Evolutionary conservation across 2,329 filamentous ascomycete genomes (phyloP).

Genomic region (Tricladium varicosporioides): DNA sequence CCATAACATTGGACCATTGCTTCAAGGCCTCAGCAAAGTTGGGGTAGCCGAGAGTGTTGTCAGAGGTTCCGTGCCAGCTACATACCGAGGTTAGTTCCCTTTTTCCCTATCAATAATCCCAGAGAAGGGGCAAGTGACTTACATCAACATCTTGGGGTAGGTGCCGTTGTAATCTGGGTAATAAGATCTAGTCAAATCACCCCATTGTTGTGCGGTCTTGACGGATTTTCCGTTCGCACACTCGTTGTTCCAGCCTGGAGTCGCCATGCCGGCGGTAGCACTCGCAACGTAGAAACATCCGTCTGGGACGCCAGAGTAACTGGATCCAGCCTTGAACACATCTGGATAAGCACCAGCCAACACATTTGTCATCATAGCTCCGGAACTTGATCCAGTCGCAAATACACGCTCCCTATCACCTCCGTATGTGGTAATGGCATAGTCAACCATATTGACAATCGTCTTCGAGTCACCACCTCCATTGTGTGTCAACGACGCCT

Average conservation of each 20-base stretch:
- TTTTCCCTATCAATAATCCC: neutral
- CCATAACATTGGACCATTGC: conserved; percentile 47
- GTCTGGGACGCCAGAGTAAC: conserved; percentile 42
- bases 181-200: conserved; percentile 8
- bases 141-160: conserved; percentile 11
- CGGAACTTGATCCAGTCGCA: conserved; percentile 48
- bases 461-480: conserved; percentile 55
- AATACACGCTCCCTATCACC: conserved; percentile 52
- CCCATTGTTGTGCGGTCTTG: conserved; percentile 13
- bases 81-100: too few species aligned
- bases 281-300: conserved; percentile 39
- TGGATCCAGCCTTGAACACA: conserved; percentile 42
- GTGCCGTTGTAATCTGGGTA: conserved; percentile 9
- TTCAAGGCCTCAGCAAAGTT: conserved; percentile 44
- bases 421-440: conserved; percentile 50
- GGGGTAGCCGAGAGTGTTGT: conserved; percentile 38
- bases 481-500: conserved; percentile 46
- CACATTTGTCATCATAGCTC: conserved; percentile 46
- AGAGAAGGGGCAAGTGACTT: neutral
- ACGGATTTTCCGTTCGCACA: conserved; percentile 39
- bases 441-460: conserved; percentile 59
- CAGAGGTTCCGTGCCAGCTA: conserved; percentile 37
- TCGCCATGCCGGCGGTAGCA: conserved; percentile 37
- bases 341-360: conserved; percentile 42
- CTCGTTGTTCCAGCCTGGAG: conserved; percentile 46